Conservation (phyloP, 1,139 yeast species). For the Magnusiomyces paraingens region DNA sequence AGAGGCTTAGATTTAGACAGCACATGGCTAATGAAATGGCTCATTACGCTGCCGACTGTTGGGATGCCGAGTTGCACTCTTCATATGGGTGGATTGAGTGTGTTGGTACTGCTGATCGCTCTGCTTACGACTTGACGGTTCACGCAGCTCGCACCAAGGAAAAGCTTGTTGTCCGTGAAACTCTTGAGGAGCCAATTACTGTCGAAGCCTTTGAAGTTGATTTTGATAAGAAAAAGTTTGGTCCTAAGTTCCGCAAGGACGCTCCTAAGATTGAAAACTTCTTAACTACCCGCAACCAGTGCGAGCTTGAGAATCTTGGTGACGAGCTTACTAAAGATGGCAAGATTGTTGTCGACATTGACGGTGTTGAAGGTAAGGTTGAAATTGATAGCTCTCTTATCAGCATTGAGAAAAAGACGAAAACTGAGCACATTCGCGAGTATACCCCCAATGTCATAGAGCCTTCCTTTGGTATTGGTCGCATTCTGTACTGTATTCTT, state of each 20-base stretch:
- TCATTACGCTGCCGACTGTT: slow-evolving; percentile 98
- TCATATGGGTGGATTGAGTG: slow-evolving; percentile 99
- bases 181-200: slow-evolving; percentile 72
- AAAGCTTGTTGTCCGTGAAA: slow-evolving; percentile 88
- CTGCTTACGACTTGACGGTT: slow-evolving; percentile 94
- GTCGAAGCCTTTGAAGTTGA: slow-evolving; percentile 81
- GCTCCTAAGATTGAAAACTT: slow-evolving; percentile 87
- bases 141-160: slow-evolving; percentile 94
- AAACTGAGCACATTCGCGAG: slow-evolving; percentile 88
- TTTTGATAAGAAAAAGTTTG: slow-evolving; percentile 89
- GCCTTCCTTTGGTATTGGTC: slow-evolving; percentile 99
- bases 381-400: slow-evolving; percentile 71
- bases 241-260: slow-evolving; percentile 95
- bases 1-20: slow-evolving; percentile 91
- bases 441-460: slow-evolving; percentile 96
- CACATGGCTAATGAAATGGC: slow-evolving; percentile 99
- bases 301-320: slow-evolving; percentile 73
- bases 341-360: slow-evolving; percentile 57
- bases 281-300: slow-evolving; percentile 71
- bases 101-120: slow-evolving; percentile 99
- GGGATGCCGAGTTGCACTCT: slow-evolving; percentile 97
- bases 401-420: slow-evolving; percentile 67
- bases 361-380: slow-evolving; percentile 53
- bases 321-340: slow-evolving; percentile 59
- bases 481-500: slow-evolving; percentile 85